Conservation (phyloP, 306 rosid species). For the Quercus glauca region DNA sequence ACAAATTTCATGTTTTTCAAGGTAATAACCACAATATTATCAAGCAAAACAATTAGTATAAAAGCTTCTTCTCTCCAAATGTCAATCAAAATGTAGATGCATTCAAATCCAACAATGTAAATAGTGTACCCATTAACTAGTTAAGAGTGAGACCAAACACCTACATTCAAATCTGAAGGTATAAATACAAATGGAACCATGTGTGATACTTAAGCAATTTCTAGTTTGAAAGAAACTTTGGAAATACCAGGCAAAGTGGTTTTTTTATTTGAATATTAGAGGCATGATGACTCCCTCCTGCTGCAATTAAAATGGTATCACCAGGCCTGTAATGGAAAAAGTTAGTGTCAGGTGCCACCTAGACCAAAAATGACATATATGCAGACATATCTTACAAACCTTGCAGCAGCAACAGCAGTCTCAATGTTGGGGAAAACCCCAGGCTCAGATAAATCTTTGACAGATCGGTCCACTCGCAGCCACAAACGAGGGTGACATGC, state of each 20-base stretch:
- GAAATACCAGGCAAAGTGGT: slow-evolving; percentile 85
- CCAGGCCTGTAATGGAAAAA: slow-evolving; percentile 65
- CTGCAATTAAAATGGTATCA: slow-evolving; percentile 86
- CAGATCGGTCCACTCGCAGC: slow-evolving; percentile 88
- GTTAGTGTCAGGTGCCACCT: slow-evolving; percentile 1
- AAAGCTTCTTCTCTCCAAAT: background rate
- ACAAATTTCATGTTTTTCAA: background rate
- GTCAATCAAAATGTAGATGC: background rate
- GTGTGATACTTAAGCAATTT: background rate
- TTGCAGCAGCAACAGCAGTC: slow-evolving; percentile 84
- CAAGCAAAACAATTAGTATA: background rate
- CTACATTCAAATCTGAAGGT: background rate
- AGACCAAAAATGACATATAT: background rate
- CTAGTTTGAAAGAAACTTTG: slow-evolving; percentile 9
- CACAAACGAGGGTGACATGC: slow-evolving; percentile 95
- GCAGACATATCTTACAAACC: slow-evolving; percentile 38
- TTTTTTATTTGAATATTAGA: slow-evolving; percentile 84
- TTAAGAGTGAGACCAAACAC: background rate
- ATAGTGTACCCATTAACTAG: background rate
- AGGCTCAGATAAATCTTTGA: slow-evolving; percentile 61
- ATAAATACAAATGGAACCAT: background rate
- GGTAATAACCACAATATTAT: background rate
- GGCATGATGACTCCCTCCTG: slow-evolving; percentile 75
- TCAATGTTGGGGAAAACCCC: slow-evolving; percentile 83
- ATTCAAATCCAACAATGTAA: background rate